Percentiles rank a stretch among this genome's conserved stretches.
phyloP scores from a whole-genome alignment of 2,329 filamentous ascomycete genomes.

The Monosporascus cannonballus region DNA sequence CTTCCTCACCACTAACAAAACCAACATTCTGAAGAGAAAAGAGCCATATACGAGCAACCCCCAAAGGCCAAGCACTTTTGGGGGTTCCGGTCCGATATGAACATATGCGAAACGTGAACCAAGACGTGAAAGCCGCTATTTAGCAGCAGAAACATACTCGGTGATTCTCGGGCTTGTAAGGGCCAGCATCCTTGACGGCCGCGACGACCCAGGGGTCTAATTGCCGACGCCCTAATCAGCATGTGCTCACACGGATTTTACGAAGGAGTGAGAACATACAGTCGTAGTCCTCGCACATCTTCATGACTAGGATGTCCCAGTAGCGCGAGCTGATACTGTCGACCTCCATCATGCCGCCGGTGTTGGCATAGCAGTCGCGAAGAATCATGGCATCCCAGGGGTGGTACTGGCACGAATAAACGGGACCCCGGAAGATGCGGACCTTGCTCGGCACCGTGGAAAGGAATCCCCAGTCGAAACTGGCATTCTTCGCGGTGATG shows the following conservation, averaged over 20 bases:
- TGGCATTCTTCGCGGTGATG: background rate
- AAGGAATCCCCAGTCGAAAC: conserved; percentile 4
- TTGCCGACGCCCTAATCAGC: background rate
- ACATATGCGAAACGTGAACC: no score
- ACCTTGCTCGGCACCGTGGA: background rate
- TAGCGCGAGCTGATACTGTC: conserved; percentile 1
- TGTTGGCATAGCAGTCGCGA: conserved; percentile 7
- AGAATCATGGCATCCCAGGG: conserved; percentile 12
- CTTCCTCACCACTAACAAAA: no score
- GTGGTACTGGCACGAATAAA: background rate
- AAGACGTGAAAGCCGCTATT: background rate
- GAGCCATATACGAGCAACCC: no score
- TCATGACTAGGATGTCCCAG: conserved; percentile 14
- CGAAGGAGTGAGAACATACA: conserved; percentile 1
- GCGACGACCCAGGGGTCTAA: conserved; percentile 8
- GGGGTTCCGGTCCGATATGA: no score
- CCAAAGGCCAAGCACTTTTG: no score
- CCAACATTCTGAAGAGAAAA: no score
- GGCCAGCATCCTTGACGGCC: conserved; percentile 4
- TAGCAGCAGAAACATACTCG: background rate
- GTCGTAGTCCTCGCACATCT: conserved; percentile 3
- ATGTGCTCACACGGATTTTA: background rate
- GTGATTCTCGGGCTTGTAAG: background rate
- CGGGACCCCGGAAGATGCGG: conserved; percentile 3
- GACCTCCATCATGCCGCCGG: background rate